Evolutionary conservation across 2,329 filamentous ascomycete genomes (phyloP), one percentile per base, ranked within the genome.

Genomic region (Microcyclospora tardicrescens): DNA sequence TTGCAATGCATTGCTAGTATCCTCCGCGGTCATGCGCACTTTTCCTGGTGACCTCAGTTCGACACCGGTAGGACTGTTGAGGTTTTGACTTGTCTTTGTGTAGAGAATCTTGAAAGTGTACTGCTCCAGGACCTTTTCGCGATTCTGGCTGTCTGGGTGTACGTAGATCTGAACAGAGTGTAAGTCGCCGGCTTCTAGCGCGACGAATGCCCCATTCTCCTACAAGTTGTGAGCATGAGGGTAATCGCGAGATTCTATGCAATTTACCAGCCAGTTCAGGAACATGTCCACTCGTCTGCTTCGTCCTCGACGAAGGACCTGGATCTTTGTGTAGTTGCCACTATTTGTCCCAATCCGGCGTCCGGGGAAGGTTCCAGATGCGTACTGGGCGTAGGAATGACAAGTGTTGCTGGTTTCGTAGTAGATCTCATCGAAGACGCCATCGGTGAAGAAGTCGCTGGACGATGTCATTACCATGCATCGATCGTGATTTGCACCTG

Each of bases 51-150:
- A 40, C 46, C 52, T 41, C 39, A 56, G 52, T 41, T 47, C 57
- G 31, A 53, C 42, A 10, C 38, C 54, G 39, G 40, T 50, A 35
- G 43, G 46, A 41, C 33, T 28, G 10, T 36, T 46, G 14, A 33
- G 44, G n/a, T 44, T 39, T 19, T 41, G 19, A 2, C 19, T 38
- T 10, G 39, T 36, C 10, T 29, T 19, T 11, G 39, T 40, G 44
- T 71, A 71, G 14, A 61, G 60, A 49, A 72, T 65, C 5, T 58
- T 61, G 44, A 71, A 71, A 2, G 61, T 67, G 49, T 71, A 72
- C 4, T 59, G 61, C 50, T 72, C 69, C 10, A 71, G 35, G n/a
- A 70, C 59, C 36, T 51, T 43, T 28, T 49, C 35, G 2, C 50
- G 47, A 5, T 54, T 41, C 13, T 60, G 46, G 14, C 57, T 56